phyloP scores from a whole-genome alignment of 768 basidiomycete genomes.

The Fistulinella prunicolor region DNA sequence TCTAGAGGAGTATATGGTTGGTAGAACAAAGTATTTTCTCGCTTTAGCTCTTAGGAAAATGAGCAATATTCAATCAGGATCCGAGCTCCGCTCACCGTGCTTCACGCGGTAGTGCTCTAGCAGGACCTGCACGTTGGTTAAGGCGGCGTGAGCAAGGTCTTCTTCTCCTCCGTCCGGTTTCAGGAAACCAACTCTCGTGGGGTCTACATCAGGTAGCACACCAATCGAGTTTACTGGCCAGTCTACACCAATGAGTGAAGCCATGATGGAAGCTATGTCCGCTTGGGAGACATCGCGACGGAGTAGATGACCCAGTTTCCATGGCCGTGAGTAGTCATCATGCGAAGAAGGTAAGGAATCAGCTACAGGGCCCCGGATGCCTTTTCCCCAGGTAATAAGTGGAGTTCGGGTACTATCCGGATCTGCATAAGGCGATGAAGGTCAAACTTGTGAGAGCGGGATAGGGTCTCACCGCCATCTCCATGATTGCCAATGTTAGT shows the following conservation, averaged over 20 bases:
- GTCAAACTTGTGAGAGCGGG: not conserved
- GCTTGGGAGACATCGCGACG: conserved; percentile 82
- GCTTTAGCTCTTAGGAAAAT: conserved; percentile 53
- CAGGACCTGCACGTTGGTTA: conserved; percentile 69
- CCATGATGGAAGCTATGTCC: conserved; percentile 77
- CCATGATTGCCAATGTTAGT: conserved; percentile 86
- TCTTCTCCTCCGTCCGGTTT: conserved; percentile 44
- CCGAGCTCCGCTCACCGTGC: conserved; percentile 48
- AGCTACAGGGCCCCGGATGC: conserved; percentile 66
- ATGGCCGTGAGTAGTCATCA: conserved; percentile 65
- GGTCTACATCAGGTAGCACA: conserved; percentile 73
- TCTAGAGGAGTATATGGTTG: conserved; percentile 56
- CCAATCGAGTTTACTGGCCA: conserved; percentile 86
- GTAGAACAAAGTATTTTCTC: conserved; percentile 55
- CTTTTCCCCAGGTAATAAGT: conserved; percentile 78
- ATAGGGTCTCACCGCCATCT: conserved; percentile 61
- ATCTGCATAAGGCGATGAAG: conserved; percentile 43
- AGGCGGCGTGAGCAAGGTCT: conserved; percentile 48
- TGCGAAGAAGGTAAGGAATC: conserved; percentile 57
- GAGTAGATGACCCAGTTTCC: conserved; percentile 55
- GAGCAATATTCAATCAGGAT: not conserved
- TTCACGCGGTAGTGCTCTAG: conserved; percentile 77
- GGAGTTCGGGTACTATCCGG: conserved; percentile 89
- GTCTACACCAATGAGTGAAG: conserved; percentile 63
- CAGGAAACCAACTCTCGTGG: conserved; percentile 57